Evolutionary conservation across 202 grass and related monocot species (phyloP), one percentile per base, ranked within the genome.

Genomic region (Panicum virgatum): DNA sequence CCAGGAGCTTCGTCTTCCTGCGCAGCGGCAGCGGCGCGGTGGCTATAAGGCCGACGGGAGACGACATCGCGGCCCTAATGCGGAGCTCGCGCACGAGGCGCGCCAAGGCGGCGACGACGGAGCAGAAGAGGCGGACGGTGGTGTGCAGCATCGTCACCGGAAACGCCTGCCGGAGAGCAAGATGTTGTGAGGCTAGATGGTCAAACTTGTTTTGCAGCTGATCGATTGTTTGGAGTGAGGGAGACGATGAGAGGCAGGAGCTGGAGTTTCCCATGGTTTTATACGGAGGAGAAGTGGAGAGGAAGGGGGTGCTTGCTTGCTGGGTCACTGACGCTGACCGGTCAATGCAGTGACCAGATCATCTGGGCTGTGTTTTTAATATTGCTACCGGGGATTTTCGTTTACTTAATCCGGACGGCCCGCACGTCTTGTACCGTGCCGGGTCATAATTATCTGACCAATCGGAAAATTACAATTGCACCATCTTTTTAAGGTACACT

Each of bases 301-400:
- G 6, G 37, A 27, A 23, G 1, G 9, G 32, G n/a, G n/a, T n/a
- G n/a, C n/a, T n/a, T n/a, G n/a, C n/a, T n/a, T n/a, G 79, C 23
- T 22, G 36, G 25, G 73, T 89, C 87, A 59, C 8, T 78, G 83
- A 86, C 29, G 79, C 53, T 62, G 79, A 86, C 83, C 11, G 79
- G 79, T 61, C 78, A 86, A 74, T 60, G 61, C 43, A 69, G 79
- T 68, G 88, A 83, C 88, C 88, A 62, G 72, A 74, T 89, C 88
- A 78, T 51, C 32, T 47, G 19, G 13, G n/a, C 15, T 51, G 34
- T 19, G 15, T 6, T 32, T 48, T 32, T 18, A 30, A 16, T 38
- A 59, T 9, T 34, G 26, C 9, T 50, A 19, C 26, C 68, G 44
- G 62, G 18, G 22, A 45, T 62, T 76, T 12, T 19, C 20, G 54